Evolutionary conservation across 345 rosid species (phyloP).

Genomic region (Hibiscus mutabilis): DNA sequence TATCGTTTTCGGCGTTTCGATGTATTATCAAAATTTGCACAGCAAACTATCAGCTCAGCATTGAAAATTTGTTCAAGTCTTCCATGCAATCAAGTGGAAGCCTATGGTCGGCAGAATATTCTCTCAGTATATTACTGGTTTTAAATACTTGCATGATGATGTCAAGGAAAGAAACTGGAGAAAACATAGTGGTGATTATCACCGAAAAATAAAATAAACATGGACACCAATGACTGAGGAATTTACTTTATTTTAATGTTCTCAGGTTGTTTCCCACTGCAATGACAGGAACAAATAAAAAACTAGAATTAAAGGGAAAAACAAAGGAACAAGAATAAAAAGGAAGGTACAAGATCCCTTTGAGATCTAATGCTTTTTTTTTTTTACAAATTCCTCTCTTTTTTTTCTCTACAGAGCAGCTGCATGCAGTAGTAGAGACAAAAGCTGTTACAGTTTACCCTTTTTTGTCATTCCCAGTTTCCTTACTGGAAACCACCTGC

Average conservation of each 20-base stretch:
- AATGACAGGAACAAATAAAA: conserved; percentile 35
- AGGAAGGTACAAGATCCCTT: conserved; percentile 24
- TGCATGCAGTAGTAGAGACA: conserved; percentile 21
- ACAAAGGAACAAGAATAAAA: conserved; percentile 13
- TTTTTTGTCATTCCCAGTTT: conserved; percentile 36
- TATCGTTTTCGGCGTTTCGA: too few species aligned
- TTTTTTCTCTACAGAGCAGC: conserved; percentile 20
- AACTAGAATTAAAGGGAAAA: conserved; percentile 14
- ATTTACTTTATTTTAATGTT: conserved; percentile 16
- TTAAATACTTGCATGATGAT: not conserved
- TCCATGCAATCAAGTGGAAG: conserved; percentile 1
- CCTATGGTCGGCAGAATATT: not conserved
- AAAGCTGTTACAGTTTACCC: conserved; percentile 14
- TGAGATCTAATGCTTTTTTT: conserved; percentile 25
- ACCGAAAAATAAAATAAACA: not conserved
- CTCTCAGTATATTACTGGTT: not conserved
- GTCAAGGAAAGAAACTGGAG: conserved; percentile 3
- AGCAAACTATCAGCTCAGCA: not conserved
- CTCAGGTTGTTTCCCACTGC: conserved; percentile 42
- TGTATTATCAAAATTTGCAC: not conserved
- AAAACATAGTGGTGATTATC: too few species aligned
- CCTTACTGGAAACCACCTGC: conserved; percentile 42
- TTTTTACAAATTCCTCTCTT: conserved; percentile 11
- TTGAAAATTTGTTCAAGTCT: conserved; percentile 4
- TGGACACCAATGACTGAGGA: conserved; percentile 6